Evolutionary conservation across 179 eudicot species (phyloP).

Genomic region (Amaranthus tricolor): DNA sequence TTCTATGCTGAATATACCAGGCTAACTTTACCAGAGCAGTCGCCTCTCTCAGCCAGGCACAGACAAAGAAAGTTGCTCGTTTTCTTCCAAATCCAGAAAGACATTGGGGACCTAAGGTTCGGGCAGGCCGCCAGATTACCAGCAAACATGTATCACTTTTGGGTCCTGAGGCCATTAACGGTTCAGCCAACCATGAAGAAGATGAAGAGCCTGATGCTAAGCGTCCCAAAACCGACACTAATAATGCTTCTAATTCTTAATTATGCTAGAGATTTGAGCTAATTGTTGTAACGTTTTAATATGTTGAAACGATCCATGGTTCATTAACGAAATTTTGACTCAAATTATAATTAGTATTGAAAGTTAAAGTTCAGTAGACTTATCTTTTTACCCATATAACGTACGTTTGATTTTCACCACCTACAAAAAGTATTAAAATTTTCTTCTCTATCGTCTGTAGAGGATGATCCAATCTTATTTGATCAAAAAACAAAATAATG

Average conservation of each 20-base stretch:
- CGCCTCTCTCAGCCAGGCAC: slow-evolving; percentile 93
- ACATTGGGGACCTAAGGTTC: slow-evolving; percentile 96
- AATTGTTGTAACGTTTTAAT: no score
- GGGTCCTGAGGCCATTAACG: slow-evolving; percentile 74
- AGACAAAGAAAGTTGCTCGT: slow-evolving; percentile 90
- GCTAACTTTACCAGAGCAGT: slow-evolving; percentile 91
- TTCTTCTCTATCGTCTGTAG: no score
- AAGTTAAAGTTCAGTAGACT: no score
- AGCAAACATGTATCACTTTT: slow-evolving; percentile 83
- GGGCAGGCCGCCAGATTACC: slow-evolving; percentile 86
- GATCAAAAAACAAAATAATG: neutral
- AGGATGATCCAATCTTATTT: no score
- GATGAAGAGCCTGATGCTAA: slow-evolving; percentile 61
- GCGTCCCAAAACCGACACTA: slow-evolving; percentile 68
- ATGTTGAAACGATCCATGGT: no score
- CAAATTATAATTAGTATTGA: no score
- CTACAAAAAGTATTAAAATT: no score
- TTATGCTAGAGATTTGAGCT: neutral
- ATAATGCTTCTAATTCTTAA: slow-evolving; percentile 34
- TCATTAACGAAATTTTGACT: no score
- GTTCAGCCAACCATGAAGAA: slow-evolving; percentile 37
- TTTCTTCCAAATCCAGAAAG: slow-evolving; percentile 90
- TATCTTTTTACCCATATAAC: no score
- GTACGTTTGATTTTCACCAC: no score
- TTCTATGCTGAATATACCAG: slow-evolving; percentile 31